Conservation (phyloP, 1,284 basidiomycete species). For the Afroboletus lepidellus region DNA sequence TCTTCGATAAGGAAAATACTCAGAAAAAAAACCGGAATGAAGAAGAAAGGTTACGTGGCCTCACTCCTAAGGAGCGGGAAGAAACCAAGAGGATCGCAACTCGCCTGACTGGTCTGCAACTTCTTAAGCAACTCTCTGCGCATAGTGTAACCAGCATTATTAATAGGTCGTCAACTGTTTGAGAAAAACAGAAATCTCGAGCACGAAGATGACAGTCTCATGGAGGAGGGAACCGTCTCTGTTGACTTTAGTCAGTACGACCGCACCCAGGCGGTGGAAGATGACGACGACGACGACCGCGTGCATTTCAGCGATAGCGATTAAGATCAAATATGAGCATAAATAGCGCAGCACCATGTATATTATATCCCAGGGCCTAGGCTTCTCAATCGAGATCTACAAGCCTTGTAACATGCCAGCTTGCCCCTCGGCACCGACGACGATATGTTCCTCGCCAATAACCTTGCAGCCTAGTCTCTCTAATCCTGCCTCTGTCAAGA, state of each 20-base stretch:
- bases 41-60: constrained; percentile 75
- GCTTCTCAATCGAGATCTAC: constrained; percentile 25
- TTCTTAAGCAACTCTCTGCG: constrained; percentile 5
- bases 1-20: constrained; percentile 72
- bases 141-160: constrained; percentile 8
- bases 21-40: constrained; percentile 67
- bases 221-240: constrained; percentile 82
- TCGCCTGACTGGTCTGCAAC: constrained; percentile 66
- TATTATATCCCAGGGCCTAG: constrained; percentile 15
- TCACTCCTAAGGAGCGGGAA: constrained; percentile 86
- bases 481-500: constrained; percentile 48
- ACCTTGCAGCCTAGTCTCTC: constrained; percentile 44
- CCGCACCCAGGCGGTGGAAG: constrained; percentile 54
- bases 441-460: constrained; percentile 36
- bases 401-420: constrained; percentile 44
- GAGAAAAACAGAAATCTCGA: constrained; percentile 75
- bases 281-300: constrained; percentile 62
- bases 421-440: constrained; percentile 39
- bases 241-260: constrained; percentile 89
- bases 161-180: constrained; percentile 82
- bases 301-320: constrained; percentile 83
- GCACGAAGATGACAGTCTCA: constrained; percentile 65
- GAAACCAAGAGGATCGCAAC: constrained; percentile 71
- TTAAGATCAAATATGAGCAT: constrained; percentile 33
- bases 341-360: constrained; percentile 13